Conservation (phyloP, 495 filamentous ascomycete genomes). For the Annulohypoxylon maeteangense region DNA sequence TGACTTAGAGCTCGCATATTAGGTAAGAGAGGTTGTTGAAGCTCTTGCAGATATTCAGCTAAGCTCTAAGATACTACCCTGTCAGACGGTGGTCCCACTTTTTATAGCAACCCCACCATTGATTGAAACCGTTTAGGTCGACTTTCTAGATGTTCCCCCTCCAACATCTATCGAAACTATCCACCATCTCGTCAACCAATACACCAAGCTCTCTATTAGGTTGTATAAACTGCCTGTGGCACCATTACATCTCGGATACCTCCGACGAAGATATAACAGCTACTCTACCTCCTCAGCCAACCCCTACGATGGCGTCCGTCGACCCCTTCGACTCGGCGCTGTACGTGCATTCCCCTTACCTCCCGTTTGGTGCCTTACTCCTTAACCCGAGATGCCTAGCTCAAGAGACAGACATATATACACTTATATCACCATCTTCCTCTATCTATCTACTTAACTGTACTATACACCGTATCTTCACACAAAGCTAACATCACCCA, state of each 20-base stretch:
- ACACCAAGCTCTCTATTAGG: slow-evolving; percentile 13
- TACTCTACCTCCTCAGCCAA: background rate
- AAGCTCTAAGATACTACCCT: slow-evolving; percentile 22
- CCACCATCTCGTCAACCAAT: slow-evolving; percentile 7
- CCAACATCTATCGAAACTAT: slow-evolving; percentile 32
- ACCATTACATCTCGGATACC: slow-evolving; percentile 7
- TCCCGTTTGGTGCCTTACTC: slow-evolving; percentile 14
- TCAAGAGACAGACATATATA: background rate
- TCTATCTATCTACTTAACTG: background rate
- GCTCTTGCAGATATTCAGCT: slow-evolving; percentile 10
- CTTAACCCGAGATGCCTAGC: background rate
- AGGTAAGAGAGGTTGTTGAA: background rate
- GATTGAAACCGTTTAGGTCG: slow-evolving; percentile 17
- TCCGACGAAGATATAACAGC: background rate
- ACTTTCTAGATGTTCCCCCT: slow-evolving; percentile 38
- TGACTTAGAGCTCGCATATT: background rate
- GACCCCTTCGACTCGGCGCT: slow-evolving; percentile 84
- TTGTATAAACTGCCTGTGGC: slow-evolving; percentile 21
- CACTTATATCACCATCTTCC: background rate
- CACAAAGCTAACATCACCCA: slow-evolving; percentile 1
- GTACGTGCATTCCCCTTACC: slow-evolving; percentile 62
- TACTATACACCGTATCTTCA: slow-evolving; percentile 15
- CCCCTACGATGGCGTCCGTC: slow-evolving; percentile 55
- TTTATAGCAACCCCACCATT: slow-evolving; percentile 24
- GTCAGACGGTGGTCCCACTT: slow-evolving; percentile 19